Evolutionary conservation across 805 yeast species (phyloP).

Genomic region (Yamadazyma endophytica): DNA sequence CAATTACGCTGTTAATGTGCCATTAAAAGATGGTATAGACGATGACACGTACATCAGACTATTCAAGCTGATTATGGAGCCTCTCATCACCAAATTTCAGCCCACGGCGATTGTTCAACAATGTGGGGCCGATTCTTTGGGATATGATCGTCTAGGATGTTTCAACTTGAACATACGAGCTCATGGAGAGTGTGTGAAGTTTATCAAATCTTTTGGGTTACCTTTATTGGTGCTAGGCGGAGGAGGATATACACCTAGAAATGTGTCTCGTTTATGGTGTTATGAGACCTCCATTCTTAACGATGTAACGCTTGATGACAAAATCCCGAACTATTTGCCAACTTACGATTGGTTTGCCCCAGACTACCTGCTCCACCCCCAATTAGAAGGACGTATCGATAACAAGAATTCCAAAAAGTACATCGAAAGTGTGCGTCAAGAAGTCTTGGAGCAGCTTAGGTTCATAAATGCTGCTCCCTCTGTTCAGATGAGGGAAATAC

Average conservation of each 20-base stretch:
- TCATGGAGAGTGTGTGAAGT: conserved; percentile 93
- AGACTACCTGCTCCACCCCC: conserved; percentile 84
- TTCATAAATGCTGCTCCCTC: conserved; percentile 89
- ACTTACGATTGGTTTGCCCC: conserved; percentile 85
- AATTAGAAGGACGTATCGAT: conserved; percentile 55
- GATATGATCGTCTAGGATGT: conserved; percentile 91
- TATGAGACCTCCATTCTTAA: conserved; percentile 83
- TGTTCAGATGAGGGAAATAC: conserved; percentile 86
- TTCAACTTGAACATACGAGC: conserved; percentile 89
- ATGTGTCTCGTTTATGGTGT: conserved; percentile 93
- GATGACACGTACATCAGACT: conserved; percentile 76
- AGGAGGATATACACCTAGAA: conserved; percentile 96
- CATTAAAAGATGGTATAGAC: conserved; percentile 92
- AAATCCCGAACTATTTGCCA: conserved; percentile 64
- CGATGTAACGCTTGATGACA: conserved; percentile 47
- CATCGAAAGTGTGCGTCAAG: conserved; percentile 71
- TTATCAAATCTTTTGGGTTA: conserved; percentile 79
- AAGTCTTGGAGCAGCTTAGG: conserved; percentile 76
- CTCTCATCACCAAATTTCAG: conserved; percentile 85
- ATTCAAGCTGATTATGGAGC: conserved; percentile 83
- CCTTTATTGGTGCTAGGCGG: conserved; percentile 94
- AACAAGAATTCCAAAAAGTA: conserved; percentile 82
- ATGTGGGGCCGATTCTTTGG: conserved; percentile 95
- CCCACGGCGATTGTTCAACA: conserved; percentile 94
- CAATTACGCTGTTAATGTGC: conserved; percentile 85